phyloP scores from a whole-genome alignment of 495 filamentous ascomycete species.

The Aspergillus heteromorphus region DNA sequence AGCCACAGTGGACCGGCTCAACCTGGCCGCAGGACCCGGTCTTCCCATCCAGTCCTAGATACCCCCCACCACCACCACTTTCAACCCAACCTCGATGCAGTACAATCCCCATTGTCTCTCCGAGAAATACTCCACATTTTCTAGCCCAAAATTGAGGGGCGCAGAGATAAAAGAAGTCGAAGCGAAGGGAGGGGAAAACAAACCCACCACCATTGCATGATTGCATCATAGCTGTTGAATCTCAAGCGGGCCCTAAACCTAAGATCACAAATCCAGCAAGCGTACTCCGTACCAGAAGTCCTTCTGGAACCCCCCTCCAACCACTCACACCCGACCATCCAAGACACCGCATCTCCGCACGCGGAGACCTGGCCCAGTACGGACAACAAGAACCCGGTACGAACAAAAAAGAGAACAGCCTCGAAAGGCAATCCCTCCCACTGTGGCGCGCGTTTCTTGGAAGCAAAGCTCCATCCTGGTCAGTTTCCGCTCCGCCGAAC shows the following conservation, averaged over 20 bases:
- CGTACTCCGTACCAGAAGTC: not conserved
- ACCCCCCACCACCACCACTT: not conserved
- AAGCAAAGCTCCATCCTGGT: not conserved
- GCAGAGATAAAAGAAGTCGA: not conserved
- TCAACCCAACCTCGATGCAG: not conserved
- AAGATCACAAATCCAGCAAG: not conserved
- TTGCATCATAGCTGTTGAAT: not conserved
- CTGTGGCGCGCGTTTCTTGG: not conserved
- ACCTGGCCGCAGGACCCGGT: not conserved
- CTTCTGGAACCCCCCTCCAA: constrained; percentile 1
- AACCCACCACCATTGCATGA: not conserved
- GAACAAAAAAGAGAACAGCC: not conserved
- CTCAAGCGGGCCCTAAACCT: constrained; percentile 2
- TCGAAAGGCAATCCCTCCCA: not conserved
- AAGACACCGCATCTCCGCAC: not conserved
- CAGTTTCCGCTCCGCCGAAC: constrained; percentile 13
- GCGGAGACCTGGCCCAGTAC: not conserved
- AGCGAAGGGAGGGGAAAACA: not conserved
- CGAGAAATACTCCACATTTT: not conserved
- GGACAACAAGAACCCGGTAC: not conserved
- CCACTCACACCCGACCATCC: not conserved
- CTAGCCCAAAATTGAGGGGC: not conserved
- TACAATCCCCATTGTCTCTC: not conserved
- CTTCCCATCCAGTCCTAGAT: not conserved
- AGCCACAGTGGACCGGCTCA: constrained; percentile 1